Percentiles rank a stretch among this genome's conserved stretches.
These are phyloP conservation scores for Anthracocystis setariae DNA, from an alignment of 1,284 basidiomycete species.

Conservation along the genomic window DNA sequence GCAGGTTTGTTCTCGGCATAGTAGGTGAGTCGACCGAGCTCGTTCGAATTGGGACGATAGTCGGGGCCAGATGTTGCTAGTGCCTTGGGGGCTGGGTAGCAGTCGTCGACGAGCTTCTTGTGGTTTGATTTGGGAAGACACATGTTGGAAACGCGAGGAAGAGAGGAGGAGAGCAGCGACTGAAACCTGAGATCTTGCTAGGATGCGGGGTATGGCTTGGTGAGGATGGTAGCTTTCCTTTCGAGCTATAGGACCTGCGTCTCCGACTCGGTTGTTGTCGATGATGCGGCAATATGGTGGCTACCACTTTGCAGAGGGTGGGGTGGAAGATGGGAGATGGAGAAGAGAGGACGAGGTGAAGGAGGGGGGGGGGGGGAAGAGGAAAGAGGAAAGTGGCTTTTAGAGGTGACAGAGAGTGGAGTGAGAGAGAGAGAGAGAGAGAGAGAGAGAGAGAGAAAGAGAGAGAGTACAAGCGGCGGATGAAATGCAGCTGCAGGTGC, in stretches of 20 bases:
- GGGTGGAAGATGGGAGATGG: too few relatives aligned
- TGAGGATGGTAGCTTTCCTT: too few relatives aligned
- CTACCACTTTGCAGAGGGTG: too few relatives aligned
- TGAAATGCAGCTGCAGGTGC: constrained; percentile 1
- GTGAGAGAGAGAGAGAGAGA: neutral
- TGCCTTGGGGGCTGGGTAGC: constrained; percentile 86
- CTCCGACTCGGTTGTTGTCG: too few relatives aligned
- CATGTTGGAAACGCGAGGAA: constrained; percentile 18
- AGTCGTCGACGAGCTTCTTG: constrained; percentile 84
- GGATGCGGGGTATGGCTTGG: too few relatives aligned
- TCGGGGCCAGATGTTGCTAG: constrained; percentile 80
- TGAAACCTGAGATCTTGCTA: too few relatives aligned
- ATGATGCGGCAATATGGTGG: too few relatives aligned
- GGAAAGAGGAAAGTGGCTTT: too few relatives aligned
- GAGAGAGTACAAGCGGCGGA: neutral
- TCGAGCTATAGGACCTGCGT: too few relatives aligned
- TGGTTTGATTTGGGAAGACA: constrained; percentile 79
- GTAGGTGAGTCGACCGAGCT: constrained; percentile 89
- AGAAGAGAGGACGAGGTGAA: too few relatives aligned
- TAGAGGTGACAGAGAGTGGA: constrained; percentile 3
- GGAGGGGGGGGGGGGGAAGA: neutral
- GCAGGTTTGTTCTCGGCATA: constrained; percentile 89
- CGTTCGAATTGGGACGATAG: constrained; percentile 75
- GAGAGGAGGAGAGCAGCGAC: too few relatives aligned
- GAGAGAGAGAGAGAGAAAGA: too few relatives aligned